phyloP scores from a whole-genome alignment of 805 yeast genomes.

The Cyberlindnera mississippiensis region DNA sequence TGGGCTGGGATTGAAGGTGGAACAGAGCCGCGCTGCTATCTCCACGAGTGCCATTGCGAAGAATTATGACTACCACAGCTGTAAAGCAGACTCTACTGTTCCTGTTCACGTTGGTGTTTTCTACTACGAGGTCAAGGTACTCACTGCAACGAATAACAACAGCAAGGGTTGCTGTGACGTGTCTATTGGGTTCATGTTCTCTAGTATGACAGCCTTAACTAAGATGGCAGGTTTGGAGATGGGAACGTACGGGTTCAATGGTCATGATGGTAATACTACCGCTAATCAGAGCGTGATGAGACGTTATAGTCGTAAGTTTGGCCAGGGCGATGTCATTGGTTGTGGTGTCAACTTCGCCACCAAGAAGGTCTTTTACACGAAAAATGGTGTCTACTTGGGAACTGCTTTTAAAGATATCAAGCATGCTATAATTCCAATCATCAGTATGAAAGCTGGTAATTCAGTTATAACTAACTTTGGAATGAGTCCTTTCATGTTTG shows the following conservation, averaged over 20 bases:
- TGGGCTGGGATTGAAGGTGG: conserved; percentile 17
- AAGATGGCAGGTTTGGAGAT: conserved; percentile 46
- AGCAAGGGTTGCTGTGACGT: conserved; percentile 29
- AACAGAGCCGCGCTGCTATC: conserved; percentile 1
- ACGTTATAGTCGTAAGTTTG: conserved; percentile 43
- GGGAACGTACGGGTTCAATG: conserved; percentile 49
- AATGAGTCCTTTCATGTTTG: conserved; percentile 54
- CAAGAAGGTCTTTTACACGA: conserved; percentile 66
- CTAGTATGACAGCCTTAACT: conserved; percentile 24
- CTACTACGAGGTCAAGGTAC: conserved; percentile 46
- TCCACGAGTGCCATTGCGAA: conserved; percentile 6
- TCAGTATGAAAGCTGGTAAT: conserved; percentile 37
- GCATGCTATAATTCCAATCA: conserved; percentile 42
- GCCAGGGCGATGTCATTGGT: conserved; percentile 66
- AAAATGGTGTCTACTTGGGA: conserved; percentile 69
- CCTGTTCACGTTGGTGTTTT: conserved; percentile 42
- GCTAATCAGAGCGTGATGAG: conserved; percentile 37
- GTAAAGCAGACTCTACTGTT: conserved; percentile 35
- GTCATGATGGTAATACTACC: conserved; percentile 44
- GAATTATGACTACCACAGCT: conserved; percentile 20
- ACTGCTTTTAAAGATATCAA: conserved; percentile 47
- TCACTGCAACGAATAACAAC: conserved; percentile 33
- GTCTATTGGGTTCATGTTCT: conserved; percentile 43
- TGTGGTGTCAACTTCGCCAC: conserved; percentile 74
- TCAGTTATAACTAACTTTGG: conserved; percentile 38